phyloP scores from a whole-genome alignment of 2,329 filamentous ascomycete species.

The Claviceps maximensis region DNA sequence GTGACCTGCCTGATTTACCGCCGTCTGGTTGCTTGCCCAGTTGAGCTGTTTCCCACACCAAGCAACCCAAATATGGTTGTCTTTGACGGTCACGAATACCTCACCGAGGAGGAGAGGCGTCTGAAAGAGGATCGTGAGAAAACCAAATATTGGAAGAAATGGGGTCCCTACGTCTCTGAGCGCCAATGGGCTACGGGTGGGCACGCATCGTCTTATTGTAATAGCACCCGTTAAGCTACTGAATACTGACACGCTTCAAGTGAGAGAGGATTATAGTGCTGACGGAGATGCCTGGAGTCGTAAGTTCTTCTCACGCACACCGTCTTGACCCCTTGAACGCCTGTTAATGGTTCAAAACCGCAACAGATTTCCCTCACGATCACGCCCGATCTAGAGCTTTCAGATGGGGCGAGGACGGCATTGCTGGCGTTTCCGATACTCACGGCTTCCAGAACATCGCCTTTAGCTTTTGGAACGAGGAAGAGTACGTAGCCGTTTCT shows the following conservation, averaged over 20 bases:
- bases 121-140: constrained; percentile 74
- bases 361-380: constrained; percentile 79
- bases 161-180: constrained; percentile 89
- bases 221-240: constrained; percentile 1
- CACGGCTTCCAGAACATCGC: constrained; percentile 86
- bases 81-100: constrained; percentile 74
- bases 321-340: neutral
- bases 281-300: constrained; percentile 94
- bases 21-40: constrained; percentile 1
- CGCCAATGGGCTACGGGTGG: constrained; percentile 88
- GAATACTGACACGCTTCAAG: constrained; percentile 23
- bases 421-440: constrained; percentile 83
- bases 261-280: constrained; percentile 80
- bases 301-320: constrained; percentile 34
- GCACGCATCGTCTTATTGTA: constrained; percentile 14
- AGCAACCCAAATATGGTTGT: constrained; percentile 56
- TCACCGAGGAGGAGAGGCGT: constrained; percentile 82
- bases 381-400: constrained; percentile 80
- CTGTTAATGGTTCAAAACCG: neutral
- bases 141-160: constrained; percentile 94
- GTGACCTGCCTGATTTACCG: neutral
- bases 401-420: constrained; percentile 93
- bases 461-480: constrained; percentile 95
- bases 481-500: constrained; percentile 50
- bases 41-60: constrained; percentile 2